These are phyloP conservation scores for Candida frijolesensis DNA, from an alignment of 1,139 yeast species.

Conservation along the genomic window DNA sequence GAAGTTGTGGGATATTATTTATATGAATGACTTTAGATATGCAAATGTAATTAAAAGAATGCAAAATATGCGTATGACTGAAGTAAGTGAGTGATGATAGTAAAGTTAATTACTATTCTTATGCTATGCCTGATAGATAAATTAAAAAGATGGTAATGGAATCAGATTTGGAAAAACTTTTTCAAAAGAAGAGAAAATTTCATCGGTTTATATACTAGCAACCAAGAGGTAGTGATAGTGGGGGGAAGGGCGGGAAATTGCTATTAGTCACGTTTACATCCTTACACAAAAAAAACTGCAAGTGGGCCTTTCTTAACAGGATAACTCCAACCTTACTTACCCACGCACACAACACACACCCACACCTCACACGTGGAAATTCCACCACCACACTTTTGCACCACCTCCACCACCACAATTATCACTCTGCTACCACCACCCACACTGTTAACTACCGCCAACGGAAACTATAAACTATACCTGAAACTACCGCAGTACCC, in stretches of 20 bases:
- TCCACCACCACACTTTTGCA: not conserved
- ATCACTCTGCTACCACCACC: not conserved
- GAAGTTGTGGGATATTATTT: not conserved
- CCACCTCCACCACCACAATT: not conserved
- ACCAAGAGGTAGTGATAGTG: too few species aligned
- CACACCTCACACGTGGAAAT: not conserved
- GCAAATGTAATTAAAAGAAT: constrained; percentile 2
- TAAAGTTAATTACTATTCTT: constrained; percentile 1
- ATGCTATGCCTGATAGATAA: not conserved
- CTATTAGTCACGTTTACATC: too few species aligned
- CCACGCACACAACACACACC: too few species aligned
- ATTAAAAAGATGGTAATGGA: not conserved
- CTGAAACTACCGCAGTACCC: too few species aligned
- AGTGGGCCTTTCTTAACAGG: too few species aligned
- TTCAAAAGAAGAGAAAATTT: not conserved
- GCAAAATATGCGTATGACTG: not conserved
- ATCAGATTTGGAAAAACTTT: not conserved
- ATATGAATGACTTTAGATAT: not conserved
- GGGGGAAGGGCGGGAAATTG: too few species aligned
- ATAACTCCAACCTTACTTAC: too few species aligned
- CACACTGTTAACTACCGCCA: not conserved
- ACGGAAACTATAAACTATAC: not conserved
- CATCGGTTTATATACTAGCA: too few species aligned
- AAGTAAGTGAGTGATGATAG: not conserved
- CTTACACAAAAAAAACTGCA: too few species aligned